Conservation (phyloP, 78 protist genomes). For the Anaeramoeba ignava region DNA sequence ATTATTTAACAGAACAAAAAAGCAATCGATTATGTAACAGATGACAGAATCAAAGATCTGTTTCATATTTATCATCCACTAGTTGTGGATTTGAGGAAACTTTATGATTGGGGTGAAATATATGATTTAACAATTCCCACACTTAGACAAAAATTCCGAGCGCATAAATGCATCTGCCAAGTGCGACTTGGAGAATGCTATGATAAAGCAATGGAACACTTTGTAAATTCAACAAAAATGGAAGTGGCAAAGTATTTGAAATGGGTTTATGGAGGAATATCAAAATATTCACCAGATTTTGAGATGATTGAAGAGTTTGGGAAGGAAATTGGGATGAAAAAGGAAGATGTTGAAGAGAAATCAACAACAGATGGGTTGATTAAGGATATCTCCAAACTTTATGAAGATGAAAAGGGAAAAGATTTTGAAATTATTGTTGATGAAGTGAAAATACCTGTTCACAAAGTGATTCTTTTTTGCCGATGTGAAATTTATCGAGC, state of each 20-base stretch:
- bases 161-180: too few relatives aligned
- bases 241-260: background rate
- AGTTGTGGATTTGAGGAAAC: too few relatives aligned
- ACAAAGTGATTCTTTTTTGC: background rate
- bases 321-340: background rate
- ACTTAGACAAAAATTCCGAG: too few relatives aligned
- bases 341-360: background rate
- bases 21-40: too few relatives aligned
- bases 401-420: slow-evolving; percentile 1
- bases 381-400: background rate
- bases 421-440: background rate
- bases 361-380: background rate
- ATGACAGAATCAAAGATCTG: too few relatives aligned
- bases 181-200: too few relatives aligned
- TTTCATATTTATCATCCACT: too few relatives aligned
- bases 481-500: background rate
- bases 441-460: background rate
- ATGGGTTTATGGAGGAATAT: background rate
- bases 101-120: too few relatives aligned
- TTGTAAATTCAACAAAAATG: background rate
- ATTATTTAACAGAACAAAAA: too few relatives aligned
- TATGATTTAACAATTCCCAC: too few relatives aligned
- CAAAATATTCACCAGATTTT: background rate
- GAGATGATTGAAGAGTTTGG: background rate
- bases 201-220: too few relatives aligned